phyloP scores from a whole-genome alignment of 768 basidiomycete genomes.

The Leccinum obscurum region DNA sequence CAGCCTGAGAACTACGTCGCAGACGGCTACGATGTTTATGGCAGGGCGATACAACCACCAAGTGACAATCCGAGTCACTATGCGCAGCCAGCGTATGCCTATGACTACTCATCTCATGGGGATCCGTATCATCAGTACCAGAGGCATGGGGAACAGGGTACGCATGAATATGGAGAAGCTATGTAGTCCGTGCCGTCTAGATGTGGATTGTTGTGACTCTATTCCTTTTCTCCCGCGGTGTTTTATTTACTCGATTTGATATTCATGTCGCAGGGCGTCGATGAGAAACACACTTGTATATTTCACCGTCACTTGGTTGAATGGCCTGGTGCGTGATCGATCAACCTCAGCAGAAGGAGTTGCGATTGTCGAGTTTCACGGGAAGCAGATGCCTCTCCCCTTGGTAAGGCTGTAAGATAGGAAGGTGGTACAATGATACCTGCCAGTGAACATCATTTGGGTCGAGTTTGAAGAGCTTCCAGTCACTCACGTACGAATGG shows the following conservation, averaged over 20 bases:
- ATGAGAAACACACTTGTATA: constrained; percentile 4
- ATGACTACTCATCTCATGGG: constrained; percentile 32
- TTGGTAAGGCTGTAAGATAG: not conserved
- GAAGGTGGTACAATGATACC: not conserved
- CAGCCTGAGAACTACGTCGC: constrained; percentile 35
- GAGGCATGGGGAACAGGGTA: constrained; percentile 30
- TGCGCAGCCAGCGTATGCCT: constrained; percentile 22
- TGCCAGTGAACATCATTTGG: not conserved
- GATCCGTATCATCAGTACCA: constrained; percentile 31
- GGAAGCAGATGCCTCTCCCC: not conserved
- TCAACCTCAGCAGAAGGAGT: not conserved
- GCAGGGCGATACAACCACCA: constrained; percentile 40
- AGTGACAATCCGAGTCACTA: constrained; percentile 35
- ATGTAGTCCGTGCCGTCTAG: constrained; percentile 25
- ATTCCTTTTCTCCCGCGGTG: constrained; percentile 19
- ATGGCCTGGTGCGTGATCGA: constrained; percentile 1
- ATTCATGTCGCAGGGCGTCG: constrained; percentile 1
- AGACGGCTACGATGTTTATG: constrained; percentile 57
- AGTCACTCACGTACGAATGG: not conserved
- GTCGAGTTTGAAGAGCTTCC: not conserved
- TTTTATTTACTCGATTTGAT: constrained; percentile 31
- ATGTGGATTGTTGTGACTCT: constrained; percentile 18
- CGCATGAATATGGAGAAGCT: constrained; percentile 35
- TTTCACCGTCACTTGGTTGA: not conserved
- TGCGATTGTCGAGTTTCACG: not conserved